phyloP scores from a whole-genome alignment of 2,329 filamentous ascomycete species.

The Curvularia hawaiiensis region DNA sequence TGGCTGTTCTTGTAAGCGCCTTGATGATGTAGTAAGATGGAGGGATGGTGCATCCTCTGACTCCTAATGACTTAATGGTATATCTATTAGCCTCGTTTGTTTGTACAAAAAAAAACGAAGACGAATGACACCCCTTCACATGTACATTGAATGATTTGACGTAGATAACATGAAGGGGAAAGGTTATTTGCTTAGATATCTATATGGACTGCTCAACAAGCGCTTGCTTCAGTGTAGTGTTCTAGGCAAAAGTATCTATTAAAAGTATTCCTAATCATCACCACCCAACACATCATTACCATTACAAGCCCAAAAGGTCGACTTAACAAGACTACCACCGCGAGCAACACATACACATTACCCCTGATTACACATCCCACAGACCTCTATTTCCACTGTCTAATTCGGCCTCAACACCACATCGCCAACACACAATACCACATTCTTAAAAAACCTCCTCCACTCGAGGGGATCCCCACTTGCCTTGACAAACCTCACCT shows the following conservation, averaged over 20 bases:
- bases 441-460: slow-evolving; percentile 94
- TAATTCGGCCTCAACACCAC: slow-evolving; percentile 63
- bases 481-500: slow-evolving; percentile 90
- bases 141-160: neutral
- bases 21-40: slow-evolving; percentile 13
- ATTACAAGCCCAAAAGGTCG: neutral
- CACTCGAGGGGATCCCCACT: slow-evolving; percentile 97
- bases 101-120: too few relatives aligned
- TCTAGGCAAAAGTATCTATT: neutral
- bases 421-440: slow-evolving; percentile 86
- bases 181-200: neutral
- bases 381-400: neutral
- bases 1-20: slow-evolving; percentile 10
- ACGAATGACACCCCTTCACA: too few relatives aligned
- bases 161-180: neutral
- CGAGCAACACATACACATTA: neutral
- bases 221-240: too few relatives aligned
- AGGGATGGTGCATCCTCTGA: neutral
- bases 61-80: neutral
- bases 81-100: neutral
- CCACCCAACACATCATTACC: neutral
- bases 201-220: neutral
- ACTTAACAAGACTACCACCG: neutral
- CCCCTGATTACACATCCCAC: neutral
- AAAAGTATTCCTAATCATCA: neutral